Evolutionary conservation across 169 alveolate genomes (phyloP).

Genomic region (Eimeria maxima): DNA sequence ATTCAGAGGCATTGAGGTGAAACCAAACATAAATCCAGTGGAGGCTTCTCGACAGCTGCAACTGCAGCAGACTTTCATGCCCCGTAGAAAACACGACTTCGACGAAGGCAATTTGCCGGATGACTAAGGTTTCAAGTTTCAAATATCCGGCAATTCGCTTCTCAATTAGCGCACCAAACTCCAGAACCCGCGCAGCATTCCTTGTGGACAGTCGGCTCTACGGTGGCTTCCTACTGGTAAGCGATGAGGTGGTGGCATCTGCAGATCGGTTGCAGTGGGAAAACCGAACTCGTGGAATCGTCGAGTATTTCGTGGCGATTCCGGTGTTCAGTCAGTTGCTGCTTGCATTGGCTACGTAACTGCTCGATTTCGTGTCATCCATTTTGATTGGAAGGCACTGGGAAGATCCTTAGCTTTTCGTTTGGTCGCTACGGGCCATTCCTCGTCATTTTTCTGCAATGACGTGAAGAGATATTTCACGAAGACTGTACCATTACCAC

Average conservation of each 20-base stretch:
- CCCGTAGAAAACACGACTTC: slow-evolving; percentile 82
- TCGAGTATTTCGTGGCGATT: neutral
- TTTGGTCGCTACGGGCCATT: neutral
- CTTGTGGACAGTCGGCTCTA: neutral
- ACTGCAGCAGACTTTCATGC: slow-evolving; percentile 74
- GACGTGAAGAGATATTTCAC: neutral
- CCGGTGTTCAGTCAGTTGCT: neutral
- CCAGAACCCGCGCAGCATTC: neutral
- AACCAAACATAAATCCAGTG: slow-evolving; percentile 73
- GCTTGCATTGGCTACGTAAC: neutral
- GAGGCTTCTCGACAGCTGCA: slow-evolving; percentile 67
- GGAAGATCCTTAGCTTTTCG: neutral
- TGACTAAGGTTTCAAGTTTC: slow-evolving; percentile 4
- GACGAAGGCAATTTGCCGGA: slow-evolving; percentile 76
- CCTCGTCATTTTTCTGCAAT: neutral
- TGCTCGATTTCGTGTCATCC: neutral
- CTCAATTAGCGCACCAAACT: neutral
- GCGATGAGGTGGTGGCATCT: neutral
- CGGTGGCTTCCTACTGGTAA: neutral
- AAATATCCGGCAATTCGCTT: neutral
- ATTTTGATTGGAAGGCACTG: neutral
- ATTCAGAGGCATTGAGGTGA: slow-evolving; percentile 77
- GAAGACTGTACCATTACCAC: neutral
- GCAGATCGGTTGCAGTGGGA: slow-evolving; percentile 24
- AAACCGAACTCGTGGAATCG: neutral